These are phyloP conservation scores for Ogataea paraovalis DNA, from an alignment of 805 yeast species.

Conservation along the genomic window DNA sequence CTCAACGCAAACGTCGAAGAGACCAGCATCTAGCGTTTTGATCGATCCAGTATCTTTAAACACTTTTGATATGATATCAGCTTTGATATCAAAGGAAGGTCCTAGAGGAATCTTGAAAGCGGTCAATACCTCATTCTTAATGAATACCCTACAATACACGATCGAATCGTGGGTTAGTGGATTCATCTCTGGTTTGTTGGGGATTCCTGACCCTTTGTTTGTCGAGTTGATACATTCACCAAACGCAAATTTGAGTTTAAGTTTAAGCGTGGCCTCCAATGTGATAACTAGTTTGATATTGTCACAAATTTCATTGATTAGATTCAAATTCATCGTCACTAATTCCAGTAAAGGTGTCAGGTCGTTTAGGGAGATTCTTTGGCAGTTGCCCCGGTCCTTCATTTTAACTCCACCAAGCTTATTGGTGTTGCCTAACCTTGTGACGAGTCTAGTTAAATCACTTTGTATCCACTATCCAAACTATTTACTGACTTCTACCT, in stretches of 20 bases:
- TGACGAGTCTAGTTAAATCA: conserved; percentile 27
- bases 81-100: conserved; percentile 66
- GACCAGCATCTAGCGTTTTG: conserved; percentile 13
- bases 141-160: conserved; percentile 69
- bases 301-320: conserved; percentile 77
- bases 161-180: conserved; percentile 92
- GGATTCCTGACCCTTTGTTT: conserved; percentile 85
- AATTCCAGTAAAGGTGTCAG: conserved; percentile 42
- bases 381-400: conserved; percentile 40
- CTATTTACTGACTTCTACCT: conserved; percentile 55
- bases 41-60: conserved; percentile 57
- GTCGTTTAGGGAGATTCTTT: conserved; percentile 67
- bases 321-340: conserved; percentile 70
- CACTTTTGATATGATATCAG: conserved; percentile 61
- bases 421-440: conserved; percentile 61
- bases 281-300: conserved; percentile 67
- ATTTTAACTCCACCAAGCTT: conserved; percentile 50
- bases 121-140: conserved; percentile 72
- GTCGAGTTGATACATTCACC: conserved; percentile 79
- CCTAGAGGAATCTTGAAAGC: conserved; percentile 70
- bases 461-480: conserved; percentile 35
- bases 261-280: conserved; percentile 66
- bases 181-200: conserved; percentile 71
- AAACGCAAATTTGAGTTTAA: conserved; percentile 64
- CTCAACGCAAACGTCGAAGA: not conserved